These are phyloP conservation scores for Fusarium udum DNA, from an alignment of 2,329 filamentous ascomycete genomes.

Conservation along the genomic window DNA sequence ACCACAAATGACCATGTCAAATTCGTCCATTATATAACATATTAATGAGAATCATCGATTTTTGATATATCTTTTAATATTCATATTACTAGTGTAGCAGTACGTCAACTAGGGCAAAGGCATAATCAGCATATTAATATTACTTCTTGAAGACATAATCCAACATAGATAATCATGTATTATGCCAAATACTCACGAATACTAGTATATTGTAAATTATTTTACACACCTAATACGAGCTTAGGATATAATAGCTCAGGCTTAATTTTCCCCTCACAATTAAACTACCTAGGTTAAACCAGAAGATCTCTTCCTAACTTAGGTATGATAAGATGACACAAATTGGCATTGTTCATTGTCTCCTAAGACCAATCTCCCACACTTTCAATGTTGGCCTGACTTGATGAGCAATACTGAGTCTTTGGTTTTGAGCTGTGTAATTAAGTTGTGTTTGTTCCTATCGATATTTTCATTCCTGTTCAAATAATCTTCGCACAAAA, in stretches of 20 bases:
- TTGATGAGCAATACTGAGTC: background rate
- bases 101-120: background rate
- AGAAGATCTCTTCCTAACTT: background rate
- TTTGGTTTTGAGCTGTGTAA: background rate
- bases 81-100: background rate
- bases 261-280: background rate
- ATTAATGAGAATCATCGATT: background rate
- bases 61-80: background rate
- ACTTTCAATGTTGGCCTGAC: background rate
- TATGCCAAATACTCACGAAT: no score
- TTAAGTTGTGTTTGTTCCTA: background rate
- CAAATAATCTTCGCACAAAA: background rate
- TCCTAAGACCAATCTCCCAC: background rate
- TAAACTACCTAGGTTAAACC: background rate
- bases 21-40: background rate
- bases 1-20: background rate
- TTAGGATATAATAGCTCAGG: no score
- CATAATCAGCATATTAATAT: background rate
- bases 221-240: background rate
- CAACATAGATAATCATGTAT: no score
- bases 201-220: no score
- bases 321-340: background rate
- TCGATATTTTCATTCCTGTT: background rate
- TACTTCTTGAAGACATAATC: background rate
- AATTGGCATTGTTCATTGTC: background rate